Conservation (phyloP, 768 basidiomycete genomes). For the Naganishia randhawae region DNA sequence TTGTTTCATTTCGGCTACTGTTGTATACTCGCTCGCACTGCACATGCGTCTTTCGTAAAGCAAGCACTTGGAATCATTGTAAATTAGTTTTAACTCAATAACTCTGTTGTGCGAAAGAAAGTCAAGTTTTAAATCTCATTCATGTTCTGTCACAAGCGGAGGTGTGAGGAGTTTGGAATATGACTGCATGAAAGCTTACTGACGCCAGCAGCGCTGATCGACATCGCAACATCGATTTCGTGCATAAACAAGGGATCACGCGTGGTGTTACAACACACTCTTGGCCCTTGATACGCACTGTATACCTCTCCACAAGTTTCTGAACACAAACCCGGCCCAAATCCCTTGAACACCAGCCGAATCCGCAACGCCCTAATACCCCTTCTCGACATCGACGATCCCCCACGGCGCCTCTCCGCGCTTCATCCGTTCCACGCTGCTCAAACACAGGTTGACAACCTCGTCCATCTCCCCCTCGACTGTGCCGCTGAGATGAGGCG, state of each 20-base stretch:
- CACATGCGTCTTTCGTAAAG: not conserved
- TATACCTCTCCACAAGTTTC: too few species aligned
- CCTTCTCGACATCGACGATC: slow-evolving; percentile 43
- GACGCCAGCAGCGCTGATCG: too few species aligned
- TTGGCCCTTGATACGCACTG: too few species aligned
- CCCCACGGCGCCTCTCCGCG: slow-evolving; percentile 40
- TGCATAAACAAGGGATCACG: too few species aligned
- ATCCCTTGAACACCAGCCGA: not conserved
- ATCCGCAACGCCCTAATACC: slow-evolving; percentile 34
- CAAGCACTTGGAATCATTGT: not conserved
- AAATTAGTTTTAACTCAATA: not conserved
- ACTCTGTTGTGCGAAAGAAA: not conserved
- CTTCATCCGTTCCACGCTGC: slow-evolving; percentile 41
- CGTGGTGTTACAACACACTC: too few species aligned
- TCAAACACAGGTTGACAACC: slow-evolving; percentile 45
- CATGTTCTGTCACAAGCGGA: too few species aligned
- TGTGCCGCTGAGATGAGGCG: slow-evolving; percentile 49
- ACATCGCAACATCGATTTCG: too few species aligned
- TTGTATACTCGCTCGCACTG: not conserved
- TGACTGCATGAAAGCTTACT: too few species aligned
- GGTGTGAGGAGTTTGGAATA: too few species aligned
- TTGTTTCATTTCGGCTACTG: not conserved
- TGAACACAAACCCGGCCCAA: too few species aligned
- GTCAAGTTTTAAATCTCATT: not conserved
- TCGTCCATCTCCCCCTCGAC: slow-evolving; percentile 45